Percentiles rank a stretch among this genome's conserved stretches.
phyloP scores from a whole-genome alignment of 78 protist genomes.

The Isochrysis galbana region DNA sequence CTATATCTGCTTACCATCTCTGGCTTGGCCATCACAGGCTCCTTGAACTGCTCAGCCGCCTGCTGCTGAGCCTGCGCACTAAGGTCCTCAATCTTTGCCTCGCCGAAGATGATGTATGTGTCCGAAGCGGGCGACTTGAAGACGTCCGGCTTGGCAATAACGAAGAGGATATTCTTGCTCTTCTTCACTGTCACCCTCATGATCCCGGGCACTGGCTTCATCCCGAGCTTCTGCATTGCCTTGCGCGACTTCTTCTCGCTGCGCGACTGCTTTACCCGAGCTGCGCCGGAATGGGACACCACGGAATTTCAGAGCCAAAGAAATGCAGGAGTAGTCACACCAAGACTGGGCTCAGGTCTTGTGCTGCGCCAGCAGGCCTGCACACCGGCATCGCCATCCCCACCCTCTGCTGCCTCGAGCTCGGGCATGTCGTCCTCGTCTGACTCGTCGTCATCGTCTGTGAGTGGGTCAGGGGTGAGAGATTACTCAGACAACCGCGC shows the following conservation, averaged over 20 bases:
- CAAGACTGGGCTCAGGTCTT: neutral
- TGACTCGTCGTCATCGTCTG: neutral
- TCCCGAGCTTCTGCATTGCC: slow-evolving; percentile 88
- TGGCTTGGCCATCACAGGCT: neutral
- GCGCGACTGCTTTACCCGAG: slow-evolving; percentile 56
- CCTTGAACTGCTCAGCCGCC: slow-evolving; percentile 62
- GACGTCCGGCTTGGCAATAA: slow-evolving; percentile 89
- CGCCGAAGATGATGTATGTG: slow-evolving; percentile 93
- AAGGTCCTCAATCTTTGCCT: slow-evolving; percentile 85
- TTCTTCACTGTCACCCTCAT: slow-evolving; percentile 81
- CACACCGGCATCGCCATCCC: neutral
- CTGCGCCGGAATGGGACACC: neutral
- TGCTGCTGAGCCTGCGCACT: slow-evolving; percentile 36
- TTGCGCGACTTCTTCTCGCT: slow-evolving; percentile 87
- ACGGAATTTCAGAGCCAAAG: neutral
- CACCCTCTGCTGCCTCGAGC: neutral
- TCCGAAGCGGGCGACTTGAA: slow-evolving; percentile 76
- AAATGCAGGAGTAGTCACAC: neutral
- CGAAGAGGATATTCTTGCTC: slow-evolving; percentile 70
- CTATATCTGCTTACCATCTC: too few relatives aligned
- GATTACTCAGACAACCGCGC: too few relatives aligned
- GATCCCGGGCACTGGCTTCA: slow-evolving; percentile 77
- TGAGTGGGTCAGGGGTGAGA: neutral
- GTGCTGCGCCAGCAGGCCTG: neutral
- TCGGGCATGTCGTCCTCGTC: slow-evolving; percentile 28